Evolutionary conservation across 257 asterid species (phyloP), one percentile per base, ranked within the genome.

Genomic region (Fraxinus cuspidata): DNA sequence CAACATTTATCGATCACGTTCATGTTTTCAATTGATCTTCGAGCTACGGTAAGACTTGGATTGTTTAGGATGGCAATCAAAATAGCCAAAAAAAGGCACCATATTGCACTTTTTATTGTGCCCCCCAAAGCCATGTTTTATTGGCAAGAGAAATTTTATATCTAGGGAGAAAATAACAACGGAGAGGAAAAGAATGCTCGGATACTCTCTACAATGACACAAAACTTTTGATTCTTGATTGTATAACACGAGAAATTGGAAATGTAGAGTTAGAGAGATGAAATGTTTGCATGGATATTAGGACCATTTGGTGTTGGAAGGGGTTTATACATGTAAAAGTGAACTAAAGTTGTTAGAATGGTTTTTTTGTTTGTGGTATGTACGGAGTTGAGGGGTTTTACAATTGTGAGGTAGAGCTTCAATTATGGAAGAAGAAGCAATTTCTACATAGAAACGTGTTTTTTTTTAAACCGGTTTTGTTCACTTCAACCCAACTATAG

Each of bases 1-100:
- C 98, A 92, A 38, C 97, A 93, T 49, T 60, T 65, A 74, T 93
- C 98, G 7, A 93, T 90, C 21, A 80, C 90, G 32, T 93, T 93
- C 90, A 89, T 77, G 34, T 79, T 75, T 7, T 74, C 56, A 11
- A 31, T 4, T 0, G 79, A 8, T 64, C 70, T 63, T 13, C 80
- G 79, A 49, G 88, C 92, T n/a, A 51, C 35, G 75, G 32, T 75
- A 21, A 9, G 66, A 51, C 69, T 58, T 18, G 74, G 72, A 31
- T 9, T 31, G 34, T 53, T 49, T 53, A 83, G 51, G 64, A 80
- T 74, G 83, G 67, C 74, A 49, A 79, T 73, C 27, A 81, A 81
- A 37, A 87, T 64, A 53, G 79, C 77, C 78, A 75, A 77, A 28
- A 80, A 67, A 58, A 84, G 75, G 72, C 78, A 81, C 83, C 74